Evolutionary conservation across 2,329 filamentous ascomycete species (phyloP).

Genomic region (Penicillium crustosum): DNA sequence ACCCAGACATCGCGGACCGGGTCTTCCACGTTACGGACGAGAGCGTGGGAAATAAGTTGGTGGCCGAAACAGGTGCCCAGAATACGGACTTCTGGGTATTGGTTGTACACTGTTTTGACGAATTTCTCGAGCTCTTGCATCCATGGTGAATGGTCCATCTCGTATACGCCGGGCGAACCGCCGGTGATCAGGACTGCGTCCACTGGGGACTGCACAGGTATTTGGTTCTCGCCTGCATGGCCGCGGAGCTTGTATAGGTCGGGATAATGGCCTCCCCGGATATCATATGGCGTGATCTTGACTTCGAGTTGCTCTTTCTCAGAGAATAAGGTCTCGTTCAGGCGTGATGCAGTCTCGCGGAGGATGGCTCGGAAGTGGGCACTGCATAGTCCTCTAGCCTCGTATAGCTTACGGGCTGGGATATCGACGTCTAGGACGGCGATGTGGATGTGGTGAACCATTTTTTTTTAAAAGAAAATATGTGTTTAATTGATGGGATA

Average conservation of each 20-base stretch:
- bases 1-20: constrained; percentile 24
- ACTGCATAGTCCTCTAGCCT: constrained; percentile 28
- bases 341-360: constrained; percentile 22
- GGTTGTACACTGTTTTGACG: constrained; percentile 26
- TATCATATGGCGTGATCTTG: constrained; percentile 27
- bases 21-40: constrained; percentile 22
- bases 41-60: constrained; percentile 29
- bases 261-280: constrained; percentile 28
- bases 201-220: constrained; percentile 21
- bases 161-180: constrained; percentile 30
- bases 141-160: constrained; percentile 30
- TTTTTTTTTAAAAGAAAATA: constrained; percentile 1
- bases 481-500: background rate
- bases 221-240: constrained; percentile 9
- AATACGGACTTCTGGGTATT: constrained; percentile 32
- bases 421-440: constrained; percentile 30
- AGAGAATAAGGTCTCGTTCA: constrained; percentile 20
- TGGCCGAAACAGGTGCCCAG: constrained; percentile 40
- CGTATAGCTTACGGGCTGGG: constrained; percentile 26
- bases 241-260: constrained; percentile 25
- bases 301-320: constrained; percentile 20
- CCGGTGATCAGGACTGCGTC: constrained; percentile 37
- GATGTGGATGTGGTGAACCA: constrained; percentile 28
- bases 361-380: constrained; percentile 29
- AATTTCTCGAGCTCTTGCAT: constrained; percentile 29